These are phyloP conservation scores for Xylariomycetidae sp. DNA, from an alignment of 2,329 filamentous ascomycete species.

Conservation along the genomic window DNA sequence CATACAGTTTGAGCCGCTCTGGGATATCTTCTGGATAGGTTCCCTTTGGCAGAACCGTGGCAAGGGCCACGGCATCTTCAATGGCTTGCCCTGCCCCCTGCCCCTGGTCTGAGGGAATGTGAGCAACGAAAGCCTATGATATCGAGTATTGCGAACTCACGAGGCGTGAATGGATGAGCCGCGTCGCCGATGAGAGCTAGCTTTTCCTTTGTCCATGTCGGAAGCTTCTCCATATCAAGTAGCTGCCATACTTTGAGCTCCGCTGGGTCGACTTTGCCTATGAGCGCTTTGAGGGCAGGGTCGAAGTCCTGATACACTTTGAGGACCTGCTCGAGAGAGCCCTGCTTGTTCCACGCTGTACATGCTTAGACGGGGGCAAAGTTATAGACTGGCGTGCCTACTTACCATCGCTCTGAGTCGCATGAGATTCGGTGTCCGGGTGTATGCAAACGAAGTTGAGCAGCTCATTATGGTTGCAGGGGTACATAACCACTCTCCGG, in stretches of 20 bases:
- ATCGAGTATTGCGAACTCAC: conserved; percentile 30
- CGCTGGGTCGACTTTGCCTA: conserved; percentile 36
- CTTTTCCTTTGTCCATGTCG: conserved; percentile 46
- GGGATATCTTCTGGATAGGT: conserved; percentile 40
- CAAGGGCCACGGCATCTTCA: conserved; percentile 58
- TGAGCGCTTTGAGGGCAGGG: conserved; percentile 30
- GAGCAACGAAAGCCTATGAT: not conserved
- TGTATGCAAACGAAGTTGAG: conserved; percentile 49
- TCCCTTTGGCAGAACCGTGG: conserved; percentile 45
- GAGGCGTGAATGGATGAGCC: conserved; percentile 61
- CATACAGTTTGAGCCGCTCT: conserved; percentile 52
- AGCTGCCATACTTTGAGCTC: conserved; percentile 52
- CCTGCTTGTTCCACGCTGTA: conserved; percentile 34
- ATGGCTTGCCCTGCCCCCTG: conserved; percentile 53
- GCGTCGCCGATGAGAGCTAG: conserved; percentile 60
- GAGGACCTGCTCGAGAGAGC: conserved; percentile 30
- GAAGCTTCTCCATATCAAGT: conserved; percentile 55
- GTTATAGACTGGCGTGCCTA: conserved; percentile 1
- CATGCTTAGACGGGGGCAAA: conserved; percentile 6
- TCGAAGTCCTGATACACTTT: conserved; percentile 37
- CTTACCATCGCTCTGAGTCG: conserved; percentile 25
- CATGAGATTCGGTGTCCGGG: conserved; percentile 35
- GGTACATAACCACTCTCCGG: conserved; percentile 41
- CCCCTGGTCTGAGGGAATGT: conserved; percentile 16
- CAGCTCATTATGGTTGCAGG: conserved; percentile 35